Evolutionary conservation across 1,284 basidiomycete species (phyloP).

Genomic region (Leccinum cinnamomeum): DNA sequence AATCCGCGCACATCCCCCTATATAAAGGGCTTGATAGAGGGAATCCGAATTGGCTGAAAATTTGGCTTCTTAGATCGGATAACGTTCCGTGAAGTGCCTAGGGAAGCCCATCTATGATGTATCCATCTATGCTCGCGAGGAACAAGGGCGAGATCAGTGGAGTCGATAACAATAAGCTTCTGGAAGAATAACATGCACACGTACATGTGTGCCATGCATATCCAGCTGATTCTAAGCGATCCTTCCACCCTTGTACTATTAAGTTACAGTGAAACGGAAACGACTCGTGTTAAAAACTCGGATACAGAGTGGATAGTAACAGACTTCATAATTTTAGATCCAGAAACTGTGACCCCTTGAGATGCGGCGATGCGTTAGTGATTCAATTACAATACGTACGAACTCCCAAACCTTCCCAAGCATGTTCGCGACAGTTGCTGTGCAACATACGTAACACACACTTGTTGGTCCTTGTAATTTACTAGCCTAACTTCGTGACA

Average conservation of each 20-base stretch:
- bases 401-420: background rate
- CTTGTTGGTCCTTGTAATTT: slow-evolving; percentile 21
- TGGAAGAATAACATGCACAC: background rate
- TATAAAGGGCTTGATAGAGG: background rate
- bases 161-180: background rate
- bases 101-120: background rate
- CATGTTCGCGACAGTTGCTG: background rate
- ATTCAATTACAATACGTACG: background rate
- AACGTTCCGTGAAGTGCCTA: background rate
- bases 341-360: background rate
- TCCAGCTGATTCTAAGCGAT: background rate
- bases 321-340: background rate
- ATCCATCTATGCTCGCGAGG: background rate
- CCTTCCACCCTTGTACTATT: background rate
- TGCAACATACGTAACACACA: background rate
- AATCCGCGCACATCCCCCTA: no score
- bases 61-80: background rate
- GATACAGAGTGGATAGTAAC: background rate
- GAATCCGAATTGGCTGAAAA: background rate
- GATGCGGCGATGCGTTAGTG: background rate
- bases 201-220: background rate
- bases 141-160: background rate
- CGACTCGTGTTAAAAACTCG: background rate
- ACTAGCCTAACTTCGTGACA: slow-evolving; percentile 1
- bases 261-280: background rate